Percentiles rank a stretch among this genome's conserved stretches.
Evolutionary conservation across 2,329 filamentous ascomycete species (phyloP).

Genomic region (Daldinia sp.): DNA sequence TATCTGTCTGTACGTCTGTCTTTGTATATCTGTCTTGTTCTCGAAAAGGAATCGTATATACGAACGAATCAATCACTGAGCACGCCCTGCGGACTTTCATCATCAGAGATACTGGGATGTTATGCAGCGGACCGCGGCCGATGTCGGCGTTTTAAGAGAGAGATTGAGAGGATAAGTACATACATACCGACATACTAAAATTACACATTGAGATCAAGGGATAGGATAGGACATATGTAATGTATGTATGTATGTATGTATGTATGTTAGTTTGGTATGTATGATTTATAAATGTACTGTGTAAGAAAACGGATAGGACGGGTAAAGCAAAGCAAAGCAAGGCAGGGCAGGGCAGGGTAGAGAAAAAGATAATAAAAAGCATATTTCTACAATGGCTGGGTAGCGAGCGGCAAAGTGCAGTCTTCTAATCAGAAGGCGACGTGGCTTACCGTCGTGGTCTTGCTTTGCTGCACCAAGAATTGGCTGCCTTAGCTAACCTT

Average conservation of each 20-base stretch:
- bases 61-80: slow-evolving; percentile 8
- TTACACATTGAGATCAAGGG: too few species aligned
- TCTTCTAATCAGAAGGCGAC: slow-evolving; percentile 24
- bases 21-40: neutral
- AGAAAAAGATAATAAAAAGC: neutral
- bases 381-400: slow-evolving; percentile 4
- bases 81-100: neutral
- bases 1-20: neutral
- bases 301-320: slow-evolving; percentile 2
- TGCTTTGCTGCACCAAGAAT: slow-evolving; percentile 23
- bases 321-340: neutral
- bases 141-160: slow-evolving; percentile 28
- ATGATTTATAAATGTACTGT: neutral
- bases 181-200: neutral
- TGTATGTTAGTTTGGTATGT: neutral
- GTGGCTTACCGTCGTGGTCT: slow-evolving; percentile 29
- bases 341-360: neutral
- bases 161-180: slow-evolving; percentile 15
- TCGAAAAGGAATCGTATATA: neutral
- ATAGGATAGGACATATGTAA: neutral
- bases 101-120: neutral
- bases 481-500: neutral
- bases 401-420: slow-evolving; percentile 27
- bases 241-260: neutral
- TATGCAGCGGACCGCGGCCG: slow-evolving; percentile 39